Evolutionary conservation across 2,329 filamentous ascomycete genomes (phyloP), one percentile per base, ranked within the genome.

Genomic region (Pseudogymnoascus sp.): DNA sequence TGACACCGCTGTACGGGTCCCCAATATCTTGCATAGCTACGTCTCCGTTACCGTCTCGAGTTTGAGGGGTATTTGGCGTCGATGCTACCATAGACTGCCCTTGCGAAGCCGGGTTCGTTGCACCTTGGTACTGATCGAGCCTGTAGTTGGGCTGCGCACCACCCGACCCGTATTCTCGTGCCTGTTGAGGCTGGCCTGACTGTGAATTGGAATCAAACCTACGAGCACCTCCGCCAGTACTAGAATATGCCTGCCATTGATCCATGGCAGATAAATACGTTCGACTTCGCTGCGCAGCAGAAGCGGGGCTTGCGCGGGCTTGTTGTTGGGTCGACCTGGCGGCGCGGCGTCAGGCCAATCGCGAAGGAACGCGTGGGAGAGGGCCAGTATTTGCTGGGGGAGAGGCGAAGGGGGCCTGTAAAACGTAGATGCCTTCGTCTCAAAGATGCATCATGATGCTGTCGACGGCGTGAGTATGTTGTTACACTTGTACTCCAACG

Each of bases 1-100:
- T 96, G 73, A 91, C 86, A 76, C 87, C 86, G 72, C 89, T 87
- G 77, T 96, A 96, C 59, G 90, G 86, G 76, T 96, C 93, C 68
- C 83, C 82, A 66, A 85, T 85, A 76, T 96, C 93, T 76, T 95
- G 90, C 93, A 97, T 97, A 66, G 87, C 80, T 64, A 91, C 82
- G 77, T 93, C 89, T 71, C 87, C 85, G 74, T 89, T 90, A 68
- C 84, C 84, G 77, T 91, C 88, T 79, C 87, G 87, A 71, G 82
- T 75, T 71, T 86, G 83, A 69, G 83, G 80, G 67, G 80, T 81
- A 64, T 77, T 76, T 71, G 84, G 78, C 66, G 86, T 82, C 64
- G 87, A 87, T 40, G 82, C 79, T 65, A 80, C 79, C n/a, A n/a
- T n/a, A 70, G 83, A 80, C 76, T 79, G 78, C 65, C 78, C 75